Evolutionary conservation across 2,329 filamentous ascomycete species (phyloP), one percentile per base, ranked within the genome.

Genomic region (Aspergillus pseudoterreus): DNA sequence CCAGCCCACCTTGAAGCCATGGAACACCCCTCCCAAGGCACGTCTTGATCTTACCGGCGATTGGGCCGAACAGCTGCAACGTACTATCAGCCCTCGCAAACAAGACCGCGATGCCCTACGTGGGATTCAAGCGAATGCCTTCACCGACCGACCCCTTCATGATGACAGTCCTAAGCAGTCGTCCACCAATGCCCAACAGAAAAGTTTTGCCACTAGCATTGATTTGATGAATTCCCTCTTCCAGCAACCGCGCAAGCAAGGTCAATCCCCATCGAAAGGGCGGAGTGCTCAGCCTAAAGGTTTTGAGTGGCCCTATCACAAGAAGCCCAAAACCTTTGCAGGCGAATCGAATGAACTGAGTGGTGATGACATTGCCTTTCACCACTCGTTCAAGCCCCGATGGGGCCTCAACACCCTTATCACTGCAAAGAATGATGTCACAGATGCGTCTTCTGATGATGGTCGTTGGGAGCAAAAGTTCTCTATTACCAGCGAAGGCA

Each of bases 171-270:
- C 66, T 45, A 63, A 61, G 32, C 50, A 62, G 42, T 48, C 60
- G 3, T 55, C 50, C 24, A 43, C 49, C 6, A 56, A 57, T 32
- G 51, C 55, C 11, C 62, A 55, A 14, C 78, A 80, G 49, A 82
- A 83, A 57, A 86, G 87, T 1, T 92, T 96, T 71, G 82, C 85
- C 17, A 96, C 88, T 17, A 92, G 88, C 65, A 95, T 97, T 73
- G 94, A 96, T 75, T 77, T 96, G 68, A 96, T 96, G 90, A 92
- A 95, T 68, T 95, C 90, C 44, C 77, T 96, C 50, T 96, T 95
- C 72, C 87, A 88, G 69, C 83, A 87, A 71, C 80, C 84, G 57
- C 65, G 65, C 53, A 69, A 72, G 62, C 65, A 78, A 52, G 50
- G 45, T 4, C 53, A 61, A 48, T 79, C 79, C 57, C 72, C 75